These are phyloP conservation scores for Prinsepia uniflora DNA, from an alignment of 306 rosid genomes.

Conservation along the genomic window DNA sequence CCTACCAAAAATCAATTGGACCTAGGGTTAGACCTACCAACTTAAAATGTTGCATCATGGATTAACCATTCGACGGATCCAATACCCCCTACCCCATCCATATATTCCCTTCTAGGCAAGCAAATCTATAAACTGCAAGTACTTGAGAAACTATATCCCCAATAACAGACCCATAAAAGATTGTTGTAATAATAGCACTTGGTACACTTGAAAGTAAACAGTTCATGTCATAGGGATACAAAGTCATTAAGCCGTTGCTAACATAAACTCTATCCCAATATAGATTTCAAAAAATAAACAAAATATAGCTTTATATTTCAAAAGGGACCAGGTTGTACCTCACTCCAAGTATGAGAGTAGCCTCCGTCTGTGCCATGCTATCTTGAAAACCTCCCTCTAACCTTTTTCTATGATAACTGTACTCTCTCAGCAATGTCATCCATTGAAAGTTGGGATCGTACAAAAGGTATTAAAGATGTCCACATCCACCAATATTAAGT, in stretches of 20 bases:
- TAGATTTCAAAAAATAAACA: neutral
- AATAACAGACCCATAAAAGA: neutral
- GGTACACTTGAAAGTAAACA: neutral
- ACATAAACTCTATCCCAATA: neutral
- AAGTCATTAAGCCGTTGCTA: neutral
- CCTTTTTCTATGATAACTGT: too few relatives aligned
- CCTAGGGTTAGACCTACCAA: neutral
- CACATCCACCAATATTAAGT: neutral
- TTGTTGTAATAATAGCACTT: neutral
- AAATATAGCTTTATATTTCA: neutral
- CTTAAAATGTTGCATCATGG: neutral
- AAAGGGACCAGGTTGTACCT: constrained; percentile 38
- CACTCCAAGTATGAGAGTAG: constrained; percentile 71
- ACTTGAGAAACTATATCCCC: neutral
- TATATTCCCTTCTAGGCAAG: neutral
- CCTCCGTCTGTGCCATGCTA: constrained; percentile 72
- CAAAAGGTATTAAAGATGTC: neutral
- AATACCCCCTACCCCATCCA: neutral
- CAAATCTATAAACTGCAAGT: neutral
- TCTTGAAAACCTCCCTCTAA: constrained; percentile 83
- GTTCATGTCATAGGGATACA: neutral
- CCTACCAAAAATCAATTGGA: neutral
- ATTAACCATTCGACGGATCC: neutral
- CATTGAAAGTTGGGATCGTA: neutral
- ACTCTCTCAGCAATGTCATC: too few relatives aligned